Percentiles rank a stretch among this genome's conserved stretches.
phyloP scores from a whole-genome alignment of 2,329 filamentous ascomycete genomes.

The Aspergillus pseudotamarii region DNA sequence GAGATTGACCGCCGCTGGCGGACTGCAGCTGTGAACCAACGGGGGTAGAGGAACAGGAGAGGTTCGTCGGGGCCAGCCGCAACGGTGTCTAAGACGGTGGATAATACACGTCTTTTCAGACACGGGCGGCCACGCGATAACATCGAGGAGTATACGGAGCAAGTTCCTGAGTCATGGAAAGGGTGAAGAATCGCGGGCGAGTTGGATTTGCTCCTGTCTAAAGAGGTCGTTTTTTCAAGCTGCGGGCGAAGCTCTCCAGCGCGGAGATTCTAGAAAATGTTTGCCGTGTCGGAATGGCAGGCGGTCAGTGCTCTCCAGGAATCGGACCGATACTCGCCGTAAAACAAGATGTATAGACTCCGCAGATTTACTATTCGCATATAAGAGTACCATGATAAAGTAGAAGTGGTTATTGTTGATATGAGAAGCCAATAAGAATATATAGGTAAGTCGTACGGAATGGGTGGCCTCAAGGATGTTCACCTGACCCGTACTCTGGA shows the following conservation, averaged over 20 bases:
- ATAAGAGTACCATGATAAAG: background rate
- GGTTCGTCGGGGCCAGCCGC: constrained; percentile 45
- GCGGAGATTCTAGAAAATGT: constrained; percentile 24
- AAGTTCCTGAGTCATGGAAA: constrained; percentile 22
- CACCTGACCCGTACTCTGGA: background rate
- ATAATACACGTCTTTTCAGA: constrained; percentile 43
- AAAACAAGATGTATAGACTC: background rate
- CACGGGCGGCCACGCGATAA: constrained; percentile 46
- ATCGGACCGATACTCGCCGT: constrained; percentile 3
- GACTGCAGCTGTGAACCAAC: constrained; percentile 38
- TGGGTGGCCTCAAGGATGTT: background rate
- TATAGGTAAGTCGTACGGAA: background rate
- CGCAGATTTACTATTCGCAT: background rate
- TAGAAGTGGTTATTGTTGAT: background rate
- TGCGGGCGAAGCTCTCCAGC: constrained; percentile 15
- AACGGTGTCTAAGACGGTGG: constrained; percentile 39
- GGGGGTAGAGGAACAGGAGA: constrained; percentile 50
- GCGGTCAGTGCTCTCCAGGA: constrained; percentile 22
- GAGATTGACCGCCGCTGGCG: constrained; percentile 25
- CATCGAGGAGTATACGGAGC: constrained; percentile 36
- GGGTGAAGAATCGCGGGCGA: constrained; percentile 1
- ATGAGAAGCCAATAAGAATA: background rate
- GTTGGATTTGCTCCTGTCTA: constrained; percentile 2
- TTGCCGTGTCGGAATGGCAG: constrained; percentile 22
- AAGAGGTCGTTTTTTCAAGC: background rate